Evolutionary conservation across 305 asterid species (phyloP).

Genomic region (Solanum chacoense): DNA sequence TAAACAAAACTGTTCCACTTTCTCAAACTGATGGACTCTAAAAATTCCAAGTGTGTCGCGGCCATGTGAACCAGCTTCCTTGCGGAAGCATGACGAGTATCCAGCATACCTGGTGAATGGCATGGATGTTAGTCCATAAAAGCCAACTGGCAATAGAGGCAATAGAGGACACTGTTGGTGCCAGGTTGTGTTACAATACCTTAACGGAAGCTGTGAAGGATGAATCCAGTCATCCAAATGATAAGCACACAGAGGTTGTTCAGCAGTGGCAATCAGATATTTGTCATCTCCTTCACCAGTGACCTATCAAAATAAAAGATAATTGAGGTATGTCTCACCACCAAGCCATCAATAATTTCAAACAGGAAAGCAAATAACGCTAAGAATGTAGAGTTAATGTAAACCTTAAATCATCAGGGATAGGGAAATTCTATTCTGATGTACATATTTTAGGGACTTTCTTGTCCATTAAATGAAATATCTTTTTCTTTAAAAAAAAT

Average conservation of each 20-base stretch:
- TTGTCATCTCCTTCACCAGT: constrained; percentile 95
- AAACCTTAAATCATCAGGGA: neutral
- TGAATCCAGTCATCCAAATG: constrained; percentile 95
- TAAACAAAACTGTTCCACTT: constrained; percentile 83
- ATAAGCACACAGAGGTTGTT: constrained; percentile 94
- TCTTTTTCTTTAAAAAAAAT: neutral
- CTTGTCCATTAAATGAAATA: neutral
- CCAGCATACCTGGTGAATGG: constrained; percentile 66
- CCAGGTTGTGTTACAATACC: constrained; percentile 24
- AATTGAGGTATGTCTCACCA: neutral
- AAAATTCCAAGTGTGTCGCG: constrained; percentile 89
- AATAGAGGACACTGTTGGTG: neutral
- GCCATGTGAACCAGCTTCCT: constrained; percentile 97
- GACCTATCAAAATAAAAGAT: constrained; percentile 38
- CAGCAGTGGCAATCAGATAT: constrained; percentile 91
- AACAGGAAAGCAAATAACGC: neutral
- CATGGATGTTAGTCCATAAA: neutral
- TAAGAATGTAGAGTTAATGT: neutral
- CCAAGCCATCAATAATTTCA: neutral
- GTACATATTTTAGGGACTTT: neutral
- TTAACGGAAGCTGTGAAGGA: constrained; percentile 70
- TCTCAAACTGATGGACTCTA: constrained; percentile 91
- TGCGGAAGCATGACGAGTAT: constrained; percentile 82
- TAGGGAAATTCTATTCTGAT: neutral
- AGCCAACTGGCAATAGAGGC: neutral